Evolutionary conservation across 129 eudicot genomes (phyloP).

Genomic region (Kitagawia praeruptora): DNA sequence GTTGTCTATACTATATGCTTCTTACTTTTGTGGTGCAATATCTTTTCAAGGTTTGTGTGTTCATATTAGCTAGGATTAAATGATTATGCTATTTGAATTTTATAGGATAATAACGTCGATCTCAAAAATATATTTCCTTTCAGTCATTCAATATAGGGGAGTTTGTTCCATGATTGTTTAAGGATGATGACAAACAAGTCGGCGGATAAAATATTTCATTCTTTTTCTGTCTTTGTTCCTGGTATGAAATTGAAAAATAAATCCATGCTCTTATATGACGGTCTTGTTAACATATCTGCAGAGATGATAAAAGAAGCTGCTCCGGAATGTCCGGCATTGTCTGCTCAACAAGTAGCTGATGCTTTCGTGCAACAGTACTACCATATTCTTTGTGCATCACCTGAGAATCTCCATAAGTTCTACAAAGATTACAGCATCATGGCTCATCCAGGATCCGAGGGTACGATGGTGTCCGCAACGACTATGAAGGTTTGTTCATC

Average conservation of each 20-base stretch:
- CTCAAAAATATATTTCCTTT: not conserved
- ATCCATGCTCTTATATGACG: not conserved
- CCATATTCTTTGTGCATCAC: not conserved
- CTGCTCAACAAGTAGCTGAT: conserved; percentile 6
- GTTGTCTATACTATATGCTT: too few species aligned
- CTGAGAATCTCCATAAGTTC: not conserved
- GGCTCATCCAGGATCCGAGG: not conserved
- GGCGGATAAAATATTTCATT: not conserved
- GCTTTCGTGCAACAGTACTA: not conserved
- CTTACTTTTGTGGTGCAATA: too few species aligned
- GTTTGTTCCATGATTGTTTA: not conserved
- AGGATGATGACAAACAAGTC: not conserved
- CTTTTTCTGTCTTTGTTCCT: not conserved
- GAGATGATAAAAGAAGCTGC: not conserved
- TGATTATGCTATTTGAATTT: not conserved
- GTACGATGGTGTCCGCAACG: not conserved
- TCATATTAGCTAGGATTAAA: not conserved
- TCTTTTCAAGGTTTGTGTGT: not conserved
- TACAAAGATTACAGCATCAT: not conserved
- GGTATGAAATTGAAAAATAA: not conserved
- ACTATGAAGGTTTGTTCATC: not conserved
- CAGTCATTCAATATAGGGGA: not conserved
- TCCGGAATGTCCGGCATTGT: not conserved
- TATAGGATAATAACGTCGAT: not conserved
- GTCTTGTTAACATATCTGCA: not conserved